A percentile compares a stretch with the other conserved stretches of the same genome.
Conservation (phyloP, 768 basidiomycete species). For the Tulasnella sp. region DNA sequence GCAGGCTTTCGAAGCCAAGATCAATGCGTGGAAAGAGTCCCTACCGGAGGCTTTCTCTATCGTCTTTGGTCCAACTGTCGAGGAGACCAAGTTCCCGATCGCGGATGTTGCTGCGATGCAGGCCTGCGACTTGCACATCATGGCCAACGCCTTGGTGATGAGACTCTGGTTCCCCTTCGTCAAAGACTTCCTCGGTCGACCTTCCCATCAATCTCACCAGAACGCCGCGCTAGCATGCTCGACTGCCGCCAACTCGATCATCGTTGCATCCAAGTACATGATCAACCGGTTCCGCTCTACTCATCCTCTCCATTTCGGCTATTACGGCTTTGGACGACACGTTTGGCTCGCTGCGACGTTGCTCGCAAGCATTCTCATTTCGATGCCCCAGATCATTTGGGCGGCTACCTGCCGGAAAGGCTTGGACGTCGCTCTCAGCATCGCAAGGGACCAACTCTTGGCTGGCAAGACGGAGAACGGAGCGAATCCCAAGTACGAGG, state of each 20-base stretch:
- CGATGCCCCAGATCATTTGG: slow-evolving; percentile 49
- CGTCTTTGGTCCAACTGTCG: slow-evolving; percentile 39
- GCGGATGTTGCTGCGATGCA: slow-evolving; percentile 46
- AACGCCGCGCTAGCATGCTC: slow-evolving; percentile 49
- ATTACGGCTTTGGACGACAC: slow-evolving; percentile 58
- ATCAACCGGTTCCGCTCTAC: slow-evolving; percentile 47
- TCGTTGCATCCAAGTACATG: slow-evolving; percentile 37
- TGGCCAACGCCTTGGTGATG: slow-evolving; percentile 58
- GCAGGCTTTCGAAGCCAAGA: slow-evolving; percentile 52
- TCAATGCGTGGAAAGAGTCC: slow-evolving; percentile 50
- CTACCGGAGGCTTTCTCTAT: slow-evolving; percentile 53
- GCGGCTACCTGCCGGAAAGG: slow-evolving; percentile 50
- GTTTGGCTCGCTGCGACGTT: slow-evolving; percentile 65
- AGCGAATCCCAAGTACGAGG: slow-evolving; percentile 14
- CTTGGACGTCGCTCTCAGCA: slow-evolving; percentile 42
- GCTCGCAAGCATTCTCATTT: slow-evolving; percentile 60
- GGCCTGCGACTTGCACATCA: slow-evolving; percentile 57
- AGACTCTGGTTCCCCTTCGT: slow-evolving; percentile 69
- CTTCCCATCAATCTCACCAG: slow-evolving; percentile 15
- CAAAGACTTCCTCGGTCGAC: slow-evolving; percentile 36
- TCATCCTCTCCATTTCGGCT: slow-evolving; percentile 38
- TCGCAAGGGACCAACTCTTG: slow-evolving; percentile 11
- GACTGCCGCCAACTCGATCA: slow-evolving; percentile 62
- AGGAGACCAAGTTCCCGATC: slow-evolving; percentile 32
- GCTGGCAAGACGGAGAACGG: background rate